Evolutionary conservation across 768 basidiomycete species (phyloP), one percentile per base, ranked within the genome.

Genomic region (Phanerodontia chrysosporium): DNA sequence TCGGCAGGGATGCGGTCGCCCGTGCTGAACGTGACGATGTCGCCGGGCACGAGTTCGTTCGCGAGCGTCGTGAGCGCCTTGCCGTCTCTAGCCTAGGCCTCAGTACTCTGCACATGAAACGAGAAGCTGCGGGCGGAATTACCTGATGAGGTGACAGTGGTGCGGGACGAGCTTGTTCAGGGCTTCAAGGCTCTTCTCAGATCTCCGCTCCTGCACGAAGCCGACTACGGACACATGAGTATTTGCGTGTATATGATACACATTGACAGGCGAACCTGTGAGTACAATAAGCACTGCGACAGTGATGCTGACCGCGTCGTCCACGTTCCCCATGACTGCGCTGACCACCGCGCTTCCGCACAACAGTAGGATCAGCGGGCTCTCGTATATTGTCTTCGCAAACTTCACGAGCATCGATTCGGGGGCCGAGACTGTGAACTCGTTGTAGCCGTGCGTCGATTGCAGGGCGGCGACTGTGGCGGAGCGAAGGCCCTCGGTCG

Each of bases 111-210:
- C 13, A n/a, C 2, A 27, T 8, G 14, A 39, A 39, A 3, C 21
- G 2, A 22, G 6, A 39, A 32, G 30, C 16, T 24, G 30, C n/a
- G n/a, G n/a, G n/a, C n/a, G n/a, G 18, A 59, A 72, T 22, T 59
- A 78, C 74, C 95, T 89, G 55, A 90, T 79, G 61, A 97, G 86
- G 68, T 95, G 93, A 69, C 94, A 96, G 70, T 96, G 93, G 71
- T 98, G 95, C 0, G 95, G 95, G 22, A 98, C 95, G 44, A 98
- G 88, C 72, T 95, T 97, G 76, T 95, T 97, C 32, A 98, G 78
- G 0, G 95, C 93, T 72, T 97, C 94, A 27, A 98, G 77, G 60
- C 91, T 93, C 74, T 97, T 87, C 70, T 98, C 95, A 1, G 96
- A 98, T 30, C 95, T 82, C 61, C 90, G 85, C 72, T 98, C 95